These are phyloP conservation scores for Alliaria petiolata DNA, from an alignment of 345 rosid genomes.

Conservation along the genomic window DNA sequence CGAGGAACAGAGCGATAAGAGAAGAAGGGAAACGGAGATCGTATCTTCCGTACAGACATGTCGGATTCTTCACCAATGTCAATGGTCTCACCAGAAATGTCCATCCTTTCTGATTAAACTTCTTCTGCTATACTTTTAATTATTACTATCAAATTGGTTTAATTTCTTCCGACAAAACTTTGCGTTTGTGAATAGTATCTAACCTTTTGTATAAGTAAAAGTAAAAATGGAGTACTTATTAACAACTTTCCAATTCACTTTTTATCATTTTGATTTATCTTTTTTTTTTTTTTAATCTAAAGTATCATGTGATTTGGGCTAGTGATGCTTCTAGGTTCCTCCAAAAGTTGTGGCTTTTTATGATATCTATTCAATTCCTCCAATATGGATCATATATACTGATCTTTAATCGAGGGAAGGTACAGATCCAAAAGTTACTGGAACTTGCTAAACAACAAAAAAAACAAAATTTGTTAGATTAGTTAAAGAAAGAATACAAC, in stretches of 20 bases:
- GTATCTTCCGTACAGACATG: slow-evolving; percentile 50
- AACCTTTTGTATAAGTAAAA: neutral
- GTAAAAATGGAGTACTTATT: neutral
- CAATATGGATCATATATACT: no score
- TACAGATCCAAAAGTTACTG: no score
- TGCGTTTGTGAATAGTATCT: slow-evolving; percentile 1
- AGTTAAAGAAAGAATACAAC: no score
- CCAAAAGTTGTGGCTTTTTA: no score
- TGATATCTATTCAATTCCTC: no score
- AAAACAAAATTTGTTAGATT: no score
- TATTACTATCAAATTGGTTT: neutral
- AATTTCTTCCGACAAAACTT: slow-evolving; percentile 1
- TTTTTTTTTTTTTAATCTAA: neutral
- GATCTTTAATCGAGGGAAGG: no score
- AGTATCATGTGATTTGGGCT: neutral
- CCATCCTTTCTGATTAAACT: slow-evolving; percentile 41
- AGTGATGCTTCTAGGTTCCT: no score
- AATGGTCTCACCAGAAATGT: slow-evolving; percentile 50
- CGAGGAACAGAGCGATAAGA: slow-evolving; percentile 31
- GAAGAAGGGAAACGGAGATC: slow-evolving; percentile 42
- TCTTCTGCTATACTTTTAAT: neutral
- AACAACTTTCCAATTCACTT: neutral
- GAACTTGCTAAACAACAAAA: no score
- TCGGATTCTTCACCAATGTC: slow-evolving; percentile 48
- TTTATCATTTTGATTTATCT: neutral